These are phyloP conservation scores for Tricholoma hemisulphureum DNA, from an alignment of 768 basidiomycete genomes.

Conservation along the genomic window DNA sequence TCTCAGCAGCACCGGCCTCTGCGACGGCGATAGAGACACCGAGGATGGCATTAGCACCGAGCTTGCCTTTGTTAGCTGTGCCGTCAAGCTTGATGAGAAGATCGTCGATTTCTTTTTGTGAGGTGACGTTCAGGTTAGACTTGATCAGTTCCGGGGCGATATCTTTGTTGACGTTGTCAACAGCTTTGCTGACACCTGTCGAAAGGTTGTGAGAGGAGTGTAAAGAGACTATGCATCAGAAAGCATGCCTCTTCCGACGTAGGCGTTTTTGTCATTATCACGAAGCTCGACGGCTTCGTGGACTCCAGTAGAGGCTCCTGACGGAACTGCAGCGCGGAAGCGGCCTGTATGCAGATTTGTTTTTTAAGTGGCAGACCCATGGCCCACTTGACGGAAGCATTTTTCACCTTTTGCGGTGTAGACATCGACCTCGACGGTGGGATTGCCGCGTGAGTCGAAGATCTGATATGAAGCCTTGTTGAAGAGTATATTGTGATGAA, in stretches of 20 bases:
- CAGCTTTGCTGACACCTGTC: conserved; percentile 89
- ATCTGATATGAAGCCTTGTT: conserved; percentile 52
- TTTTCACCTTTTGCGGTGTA: conserved; percentile 77
- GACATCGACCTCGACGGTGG: conserved; percentile 93
- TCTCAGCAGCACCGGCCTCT: conserved; percentile 92
- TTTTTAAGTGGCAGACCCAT: conserved; percentile 6
- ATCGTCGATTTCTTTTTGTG: conserved; percentile 95
- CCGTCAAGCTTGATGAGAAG: conserved; percentile 98
- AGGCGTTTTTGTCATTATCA: conserved; percentile 89
- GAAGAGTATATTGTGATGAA: conserved; percentile 14
- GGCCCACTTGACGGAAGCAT: background rate
- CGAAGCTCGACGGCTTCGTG: conserved; percentile 99
- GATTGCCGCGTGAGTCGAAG: conserved; percentile 99
- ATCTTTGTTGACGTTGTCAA: conserved; percentile 87
- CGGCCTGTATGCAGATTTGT: conserved; percentile 58
- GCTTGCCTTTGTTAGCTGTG: conserved; percentile 97
- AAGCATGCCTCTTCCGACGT: conserved; percentile 88
- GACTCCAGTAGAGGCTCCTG: conserved; percentile 96
- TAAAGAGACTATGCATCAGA: conserved; percentile 2
- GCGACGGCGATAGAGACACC: conserved; percentile 96
- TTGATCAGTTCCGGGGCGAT: conserved; percentile 90
- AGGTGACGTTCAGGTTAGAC: conserved; percentile 76
- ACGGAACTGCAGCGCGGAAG: conserved; percentile 94
- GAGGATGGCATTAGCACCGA: conserved; percentile 98
- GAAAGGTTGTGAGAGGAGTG: conserved; percentile 8